Percentiles rank a stretch among this genome's conserved stretches.
phyloP scores from a whole-genome alignment of 129 eudicot genomes.

The Helianthus annuus region HanXRQr2.0-SUNRISE NC_035442.2:123165309-123165808 shows the following conservation, averaged over 20 bases:
- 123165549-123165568: constrained; percentile 60
- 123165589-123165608: constrained; percentile 92
- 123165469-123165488: constrained; percentile 18
- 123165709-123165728: constrained; percentile 18
- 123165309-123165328: constrained; percentile 95
- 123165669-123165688: constrained; percentile 18
- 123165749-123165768: constrained; percentile 23
- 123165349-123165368: constrained; percentile 92
- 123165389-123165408: constrained; percentile 43
- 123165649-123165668: constrained; percentile 20
- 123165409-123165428: constrained; percentile 36
- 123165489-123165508: constrained; percentile 1
- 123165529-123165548: constrained; percentile 4
- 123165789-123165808: not conserved
- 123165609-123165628: constrained; percentile 95
- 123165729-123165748: constrained; percentile 20
- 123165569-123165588: constrained; percentile 83
- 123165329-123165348: constrained; percentile 87
- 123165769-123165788: constrained; percentile 10
- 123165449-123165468: constrained; percentile 90
- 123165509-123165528: not conserved
- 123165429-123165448: constrained; percentile 78
- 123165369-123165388: constrained; percentile 76
- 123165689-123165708: constrained; percentile 16
- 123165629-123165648: constrained; percentile 62